phyloP scores from a whole-genome alignment of 2,329 filamentous ascomycete species.

The Trichoderma atroviride region DNA sequence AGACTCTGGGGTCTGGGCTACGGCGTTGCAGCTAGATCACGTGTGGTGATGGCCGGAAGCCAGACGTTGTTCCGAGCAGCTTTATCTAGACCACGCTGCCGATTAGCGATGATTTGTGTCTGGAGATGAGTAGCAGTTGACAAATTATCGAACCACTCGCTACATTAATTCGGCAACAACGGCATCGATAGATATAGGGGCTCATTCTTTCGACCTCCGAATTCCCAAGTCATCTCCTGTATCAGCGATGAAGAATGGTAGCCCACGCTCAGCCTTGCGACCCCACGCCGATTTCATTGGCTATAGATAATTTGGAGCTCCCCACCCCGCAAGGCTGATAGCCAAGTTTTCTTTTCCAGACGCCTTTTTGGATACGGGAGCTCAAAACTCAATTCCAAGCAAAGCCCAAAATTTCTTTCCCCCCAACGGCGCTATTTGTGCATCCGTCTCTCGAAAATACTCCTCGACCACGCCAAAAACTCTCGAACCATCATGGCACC shows the following conservation, averaged over 20 bases:
- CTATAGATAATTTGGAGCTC: background rate
- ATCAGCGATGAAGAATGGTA: background rate
- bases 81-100: background rate
- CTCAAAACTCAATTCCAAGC: background rate
- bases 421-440: background rate
- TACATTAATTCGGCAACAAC: background rate
- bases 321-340: slow-evolving; percentile 33
- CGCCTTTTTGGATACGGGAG: background rate
- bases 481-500: slow-evolving; percentile 36
- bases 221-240: background rate
- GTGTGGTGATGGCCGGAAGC: background rate
- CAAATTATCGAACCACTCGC: background rate
- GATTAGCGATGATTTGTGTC: background rate
- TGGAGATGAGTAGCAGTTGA: background rate
- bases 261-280: slow-evolving; percentile 22
- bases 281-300: slow-evolving; percentile 17
- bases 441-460: background rate
- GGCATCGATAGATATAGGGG: background rate
- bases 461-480: background rate
- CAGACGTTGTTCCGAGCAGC: background rate
- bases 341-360: slow-evolving; percentile 32
- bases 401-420: background rate
- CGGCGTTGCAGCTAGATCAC: slow-evolving; percentile 12
- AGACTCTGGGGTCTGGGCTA: background rate
- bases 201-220: background rate